Evolutionary conservation across 2,329 filamentous ascomycete species (phyloP).

Genomic region (Fusarium gaditjirri): DNA sequence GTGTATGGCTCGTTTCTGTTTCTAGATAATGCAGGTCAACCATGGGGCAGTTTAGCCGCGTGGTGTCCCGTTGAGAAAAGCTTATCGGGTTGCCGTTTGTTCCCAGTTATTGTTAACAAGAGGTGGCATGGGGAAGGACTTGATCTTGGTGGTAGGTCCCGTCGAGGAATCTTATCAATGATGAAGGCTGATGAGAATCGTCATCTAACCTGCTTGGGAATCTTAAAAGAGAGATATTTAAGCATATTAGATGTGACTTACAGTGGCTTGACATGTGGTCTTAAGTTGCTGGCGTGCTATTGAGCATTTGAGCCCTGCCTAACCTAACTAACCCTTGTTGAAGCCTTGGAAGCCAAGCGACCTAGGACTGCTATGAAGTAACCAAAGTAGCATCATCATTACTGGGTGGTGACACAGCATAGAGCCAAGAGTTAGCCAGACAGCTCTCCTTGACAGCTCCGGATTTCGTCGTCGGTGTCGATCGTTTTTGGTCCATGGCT

Average conservation of each 20-base stretch:
- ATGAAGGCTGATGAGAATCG: background rate
- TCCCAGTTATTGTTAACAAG: background rate
- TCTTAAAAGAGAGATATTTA: background rate
- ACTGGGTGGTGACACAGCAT: constrained; percentile 23
- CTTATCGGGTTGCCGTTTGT: constrained; percentile 17
- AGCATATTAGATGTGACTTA: constrained; percentile 9
- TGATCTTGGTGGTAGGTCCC: background rate
- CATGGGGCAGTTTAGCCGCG: constrained; percentile 15
- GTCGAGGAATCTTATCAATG: background rate
- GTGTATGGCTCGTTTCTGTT: constrained; percentile 26
- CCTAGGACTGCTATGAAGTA: no score
- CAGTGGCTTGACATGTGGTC: constrained; percentile 17
- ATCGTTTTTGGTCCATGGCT: background rate
- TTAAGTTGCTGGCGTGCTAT: constrained; percentile 25
- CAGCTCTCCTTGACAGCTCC: background rate
- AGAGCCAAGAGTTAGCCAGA: background rate
- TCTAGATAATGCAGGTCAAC: constrained; percentile 34
- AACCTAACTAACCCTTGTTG: background rate
- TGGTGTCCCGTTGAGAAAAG: constrained; percentile 13
- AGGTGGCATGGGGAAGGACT: background rate
- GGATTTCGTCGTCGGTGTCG: background rate
- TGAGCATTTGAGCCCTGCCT: constrained; percentile 16
- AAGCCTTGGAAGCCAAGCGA: background rate
- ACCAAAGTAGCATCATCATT: constrained; percentile 24
- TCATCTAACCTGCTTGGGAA: background rate